phyloP scores from a whole-genome alignment of 306 rosid genomes.

The Canavalia gladiata region DNA sequence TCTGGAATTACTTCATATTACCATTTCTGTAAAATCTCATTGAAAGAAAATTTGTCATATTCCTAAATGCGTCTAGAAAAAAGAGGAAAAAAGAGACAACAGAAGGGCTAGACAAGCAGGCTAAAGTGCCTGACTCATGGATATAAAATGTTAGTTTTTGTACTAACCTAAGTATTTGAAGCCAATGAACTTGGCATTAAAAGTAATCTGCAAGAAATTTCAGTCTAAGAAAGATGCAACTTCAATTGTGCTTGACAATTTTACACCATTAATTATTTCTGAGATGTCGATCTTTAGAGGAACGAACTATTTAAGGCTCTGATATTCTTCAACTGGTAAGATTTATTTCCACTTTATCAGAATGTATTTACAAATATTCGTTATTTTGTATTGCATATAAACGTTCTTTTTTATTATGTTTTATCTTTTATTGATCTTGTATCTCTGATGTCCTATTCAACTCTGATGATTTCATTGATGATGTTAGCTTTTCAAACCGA shows the following conservation, averaged over 20 bases:
- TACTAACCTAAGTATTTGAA: not conserved
- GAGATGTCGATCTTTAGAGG: constrained; percentile 9
- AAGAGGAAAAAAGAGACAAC: not conserved
- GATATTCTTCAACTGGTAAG: not conserved
- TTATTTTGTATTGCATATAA: constrained; percentile 15
- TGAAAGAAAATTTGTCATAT: constrained; percentile 14
- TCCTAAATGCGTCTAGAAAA: not conserved
- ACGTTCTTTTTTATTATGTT: constrained; percentile 12
- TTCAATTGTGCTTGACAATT: constrained; percentile 8
- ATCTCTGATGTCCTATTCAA: constrained; percentile 35
- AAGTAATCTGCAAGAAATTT: constrained; percentile 2
- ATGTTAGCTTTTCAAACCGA: constrained; percentile 81
- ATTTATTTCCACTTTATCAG: constrained; percentile 12
- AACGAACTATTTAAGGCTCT: not conserved
- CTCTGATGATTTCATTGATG: constrained; percentile 25
- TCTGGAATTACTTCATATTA: constrained; percentile 32
- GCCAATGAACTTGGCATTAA: constrained; percentile 8
- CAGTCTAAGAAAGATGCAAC: not conserved
- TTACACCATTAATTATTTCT: not conserved
- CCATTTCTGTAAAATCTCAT: constrained; percentile 19
- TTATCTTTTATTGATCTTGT: constrained; percentile 22
- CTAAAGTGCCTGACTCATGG: not conserved
- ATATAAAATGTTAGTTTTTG: constrained; percentile 9
- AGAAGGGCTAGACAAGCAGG: constrained; percentile 15
- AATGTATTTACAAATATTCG: constrained; percentile 10